A percentile compares a stretch with the other conserved stretches of the same genome.
phyloP scores from a whole-genome alignment of 1,284 basidiomycete genomes.

The Boletus smithii region DNA sequence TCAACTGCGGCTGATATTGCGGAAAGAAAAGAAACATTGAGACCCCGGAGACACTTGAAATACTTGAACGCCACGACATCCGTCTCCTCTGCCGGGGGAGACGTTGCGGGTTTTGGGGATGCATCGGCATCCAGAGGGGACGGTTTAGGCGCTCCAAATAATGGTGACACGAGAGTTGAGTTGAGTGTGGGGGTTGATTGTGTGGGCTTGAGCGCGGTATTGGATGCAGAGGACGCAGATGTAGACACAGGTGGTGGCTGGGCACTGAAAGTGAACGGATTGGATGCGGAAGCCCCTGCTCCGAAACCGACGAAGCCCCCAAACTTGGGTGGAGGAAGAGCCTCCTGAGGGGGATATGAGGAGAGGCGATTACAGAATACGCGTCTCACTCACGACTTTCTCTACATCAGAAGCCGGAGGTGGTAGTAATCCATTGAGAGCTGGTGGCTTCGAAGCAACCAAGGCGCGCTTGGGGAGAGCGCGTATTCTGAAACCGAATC shows the following conservation, averaged over 20 bases:
- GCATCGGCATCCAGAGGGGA: slow-evolving; percentile 5
- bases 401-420: slow-evolving; percentile 13
- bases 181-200: too few species aligned
- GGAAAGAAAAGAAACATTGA: slow-evolving; percentile 72
- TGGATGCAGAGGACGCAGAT: slow-evolving; percentile 34
- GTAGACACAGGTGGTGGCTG: slow-evolving; percentile 16
- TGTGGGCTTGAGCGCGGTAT: slow-evolving; percentile 8
- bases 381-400: slow-evolving; percentile 27
- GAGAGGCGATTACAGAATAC: slow-evolving; percentile 5
- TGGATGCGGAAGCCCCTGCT: slow-evolving; percentile 25
- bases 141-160: slow-evolving; percentile 7
- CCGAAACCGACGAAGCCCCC: slow-evolving; percentile 50
- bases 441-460: slow-evolving; percentile 20
- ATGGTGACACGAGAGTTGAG: slow-evolving; percentile 11
- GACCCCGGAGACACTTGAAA: slow-evolving; percentile 73
- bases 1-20: slow-evolving; percentile 63
- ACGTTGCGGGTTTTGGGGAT: slow-evolving; percentile 10
- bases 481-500: slow-evolving; percentile 46
- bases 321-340: slow-evolving; percentile 38
- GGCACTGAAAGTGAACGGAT: slow-evolving; percentile 35
- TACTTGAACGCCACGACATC: slow-evolving; percentile 50
- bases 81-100: slow-evolving; percentile 27
- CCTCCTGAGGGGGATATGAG: slow-evolving; percentile 20
- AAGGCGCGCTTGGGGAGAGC: slow-evolving; percentile 51
- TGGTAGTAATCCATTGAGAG: slow-evolving; percentile 27